Evolutionary conservation across 495 filamentous ascomycete genomes (phyloP), one percentile per base, ranked within the genome.

Genomic region (Trichocladium uniseriatum): DNA sequence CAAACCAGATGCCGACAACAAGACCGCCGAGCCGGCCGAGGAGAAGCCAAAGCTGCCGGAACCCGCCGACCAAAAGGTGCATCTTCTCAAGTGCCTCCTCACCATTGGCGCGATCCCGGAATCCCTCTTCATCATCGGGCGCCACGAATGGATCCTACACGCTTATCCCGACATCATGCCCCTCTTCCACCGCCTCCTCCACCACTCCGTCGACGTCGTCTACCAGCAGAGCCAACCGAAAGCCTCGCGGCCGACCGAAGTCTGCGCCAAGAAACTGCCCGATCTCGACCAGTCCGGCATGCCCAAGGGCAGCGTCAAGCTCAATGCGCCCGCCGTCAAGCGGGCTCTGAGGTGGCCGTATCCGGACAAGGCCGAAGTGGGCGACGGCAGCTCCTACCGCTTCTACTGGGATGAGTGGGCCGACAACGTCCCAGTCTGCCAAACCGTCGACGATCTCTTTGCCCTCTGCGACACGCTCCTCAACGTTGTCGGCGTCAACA

Each of bases 341-440:
- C 83, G 83, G 56, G 73, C 77, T 5, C 61, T 91, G 43, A 77
- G 80, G 46, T 94, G 87, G 87, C 82, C 88, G 16, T 79, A 83
- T 54, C 72, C 87, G 13, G 89, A 95, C 49, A 80, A 78, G 52
- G 75, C 75, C 42, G 88, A 89, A 52, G 78, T 73, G 6, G 79
- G 76, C 34, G 86, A 89, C 58, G 83, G 81, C 6, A 77, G 73
- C 5, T 78, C 81, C 40, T 95, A 94, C 59, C 77, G 84, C 21
- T 97, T 94, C 63, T 99, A 97, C 66, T 95, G 89, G 82, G 91
- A 96, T 49, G 90, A 97, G 46, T 99, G 94, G 94, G 75, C 84
- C 9, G 91, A 97, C 53, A 91, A 89, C 53, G 73, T 97, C 24
- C 94, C 94, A 2, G 68, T 94, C 9, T 97, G 92, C 59, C 89